Conservation (phyloP, 2,329 filamentous ascomycete genomes). For the Amauroascus niger region DNA sequence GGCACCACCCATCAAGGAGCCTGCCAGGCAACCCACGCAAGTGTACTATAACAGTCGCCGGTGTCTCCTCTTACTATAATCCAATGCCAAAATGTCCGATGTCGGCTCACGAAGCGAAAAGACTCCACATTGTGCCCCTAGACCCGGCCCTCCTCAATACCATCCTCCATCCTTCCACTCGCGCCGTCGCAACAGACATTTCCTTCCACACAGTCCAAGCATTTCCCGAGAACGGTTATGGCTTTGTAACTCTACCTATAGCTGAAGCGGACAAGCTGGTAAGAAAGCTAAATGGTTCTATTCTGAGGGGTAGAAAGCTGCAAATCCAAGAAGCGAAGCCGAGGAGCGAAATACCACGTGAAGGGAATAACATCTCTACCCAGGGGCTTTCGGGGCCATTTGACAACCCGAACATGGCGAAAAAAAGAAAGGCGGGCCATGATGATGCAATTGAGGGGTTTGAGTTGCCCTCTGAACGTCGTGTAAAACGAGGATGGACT, state of each 20-base stretch:
- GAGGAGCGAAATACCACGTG: conserved; percentile 21
- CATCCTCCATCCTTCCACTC: conserved; percentile 59
- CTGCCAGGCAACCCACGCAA: too few relatives aligned
- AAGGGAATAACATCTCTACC: conserved; percentile 14
- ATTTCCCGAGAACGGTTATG: conserved; percentile 83
- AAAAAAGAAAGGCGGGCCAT: conserved; percentile 46
- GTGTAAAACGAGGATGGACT: conserved; percentile 84
- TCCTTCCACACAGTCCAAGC: conserved; percentile 82
- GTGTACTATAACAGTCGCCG: too few relatives aligned
- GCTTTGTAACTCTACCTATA: conserved; percentile 72
- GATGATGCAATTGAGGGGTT: conserved; percentile 55
- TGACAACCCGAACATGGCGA: conserved; percentile 34
- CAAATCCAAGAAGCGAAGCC: conserved; percentile 68
- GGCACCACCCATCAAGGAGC: too few relatives aligned
- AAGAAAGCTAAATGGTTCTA: conserved; percentile 80
- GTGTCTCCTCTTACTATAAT: too few relatives aligned
- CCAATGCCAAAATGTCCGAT: conserved; percentile 21
- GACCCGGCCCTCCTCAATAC: conserved; percentile 62
- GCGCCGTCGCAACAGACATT: conserved; percentile 61
- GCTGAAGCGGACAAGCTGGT: conserved; percentile 82
- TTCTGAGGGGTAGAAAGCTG: conserved; percentile 76
- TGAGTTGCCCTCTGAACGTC: conserved; percentile 61
- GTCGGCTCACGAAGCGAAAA: conserved; percentile 30
- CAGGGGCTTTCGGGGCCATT: conserved; percentile 28
- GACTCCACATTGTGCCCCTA: conserved; percentile 83